Percentiles rank a stretch among this genome's conserved stretches.
Conservation (phyloP, 208 protist genomes). For the Leishmania aethiopica region DNA sequence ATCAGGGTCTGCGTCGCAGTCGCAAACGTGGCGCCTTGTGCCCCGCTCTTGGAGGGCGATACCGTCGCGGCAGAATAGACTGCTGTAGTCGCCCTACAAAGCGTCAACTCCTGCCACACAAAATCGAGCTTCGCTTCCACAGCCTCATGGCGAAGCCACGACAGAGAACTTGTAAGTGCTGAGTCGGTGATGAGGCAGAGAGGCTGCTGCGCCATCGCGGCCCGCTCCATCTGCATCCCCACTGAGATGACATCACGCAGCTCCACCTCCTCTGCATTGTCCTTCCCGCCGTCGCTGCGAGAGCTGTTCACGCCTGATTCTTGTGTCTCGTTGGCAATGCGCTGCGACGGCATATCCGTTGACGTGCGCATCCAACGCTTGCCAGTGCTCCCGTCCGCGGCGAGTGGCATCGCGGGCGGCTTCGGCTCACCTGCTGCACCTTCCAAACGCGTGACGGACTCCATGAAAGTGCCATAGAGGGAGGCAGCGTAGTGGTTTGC, state of each 20-base stretch:
- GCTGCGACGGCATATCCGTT: background rate
- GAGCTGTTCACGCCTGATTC: background rate
- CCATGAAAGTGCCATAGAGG: constrained; percentile 41
- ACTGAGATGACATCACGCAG: constrained; percentile 3
- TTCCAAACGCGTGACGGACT: constrained; percentile 35
- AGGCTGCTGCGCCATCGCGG: constrained; percentile 14
- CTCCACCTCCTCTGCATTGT: background rate
- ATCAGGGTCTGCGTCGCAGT: constrained; percentile 11
- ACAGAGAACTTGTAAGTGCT: constrained; percentile 16
- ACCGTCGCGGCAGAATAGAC: background rate
- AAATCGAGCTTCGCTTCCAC: constrained; percentile 18
- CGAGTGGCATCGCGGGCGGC: background rate
- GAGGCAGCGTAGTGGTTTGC: constrained; percentile 27
- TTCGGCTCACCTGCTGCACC: background rate
- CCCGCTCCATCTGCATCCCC: constrained; percentile 20
- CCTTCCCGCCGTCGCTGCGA: constrained; percentile 7
- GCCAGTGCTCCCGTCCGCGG: background rate
- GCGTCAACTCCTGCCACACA: constrained; percentile 21
- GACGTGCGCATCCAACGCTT: background rate
- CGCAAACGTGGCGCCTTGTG: constrained; percentile 1
- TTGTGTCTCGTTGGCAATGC: background rate
- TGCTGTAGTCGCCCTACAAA: constrained; percentile 14
- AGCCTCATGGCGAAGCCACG: constrained; percentile 24
- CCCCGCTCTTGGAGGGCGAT: background rate
- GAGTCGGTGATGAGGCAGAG: constrained; percentile 28